A percentile compares a stretch with the other conserved stretches of the same genome.
Conservation (phyloP, 169 alveolate species). For the Fabrea salina region DNA sequence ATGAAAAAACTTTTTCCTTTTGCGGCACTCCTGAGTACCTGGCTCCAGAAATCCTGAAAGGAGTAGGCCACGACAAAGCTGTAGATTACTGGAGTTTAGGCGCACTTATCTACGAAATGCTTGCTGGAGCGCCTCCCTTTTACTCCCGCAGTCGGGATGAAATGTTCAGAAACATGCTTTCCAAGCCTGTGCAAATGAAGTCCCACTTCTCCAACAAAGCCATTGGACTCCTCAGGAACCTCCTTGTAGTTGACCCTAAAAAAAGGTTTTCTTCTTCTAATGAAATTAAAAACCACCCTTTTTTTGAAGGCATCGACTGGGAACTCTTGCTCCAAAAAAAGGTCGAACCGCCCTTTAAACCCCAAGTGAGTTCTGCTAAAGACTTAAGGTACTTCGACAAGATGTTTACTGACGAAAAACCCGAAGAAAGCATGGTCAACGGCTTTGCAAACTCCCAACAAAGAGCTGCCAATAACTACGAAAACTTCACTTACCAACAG, state of each 20-base stretch:
- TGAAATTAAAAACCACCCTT: slow-evolving; percentile 72
- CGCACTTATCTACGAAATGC: slow-evolving; percentile 62
- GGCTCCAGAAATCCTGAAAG: slow-evolving; percentile 81
- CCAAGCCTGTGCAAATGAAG: slow-evolving; percentile 8
- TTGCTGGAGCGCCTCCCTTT: slow-evolving; percentile 37
- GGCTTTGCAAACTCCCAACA: neutral
- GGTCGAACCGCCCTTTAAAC: slow-evolving; percentile 61
- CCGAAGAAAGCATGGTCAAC: neutral
- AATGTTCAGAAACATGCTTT: slow-evolving; percentile 13
- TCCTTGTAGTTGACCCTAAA: slow-evolving; percentile 50
- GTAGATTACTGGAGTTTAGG: slow-evolving; percentile 76
- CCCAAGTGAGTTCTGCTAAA: slow-evolving; percentile 35
- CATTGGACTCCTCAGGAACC: slow-evolving; percentile 12
- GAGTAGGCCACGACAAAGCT: slow-evolving; percentile 45
- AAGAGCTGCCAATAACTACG: neutral
- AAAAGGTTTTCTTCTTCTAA: slow-evolving; percentile 35
- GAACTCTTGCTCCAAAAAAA: slow-evolving; percentile 40
- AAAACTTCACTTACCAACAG: neutral
- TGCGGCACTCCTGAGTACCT: slow-evolving; percentile 86
- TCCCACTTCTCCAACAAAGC: slow-evolving; percentile 31
- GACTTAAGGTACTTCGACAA: slow-evolving; percentile 42
- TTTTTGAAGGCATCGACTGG: slow-evolving; percentile 76
- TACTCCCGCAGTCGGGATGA: slow-evolving; percentile 15
- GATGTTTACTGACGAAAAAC: neutral
- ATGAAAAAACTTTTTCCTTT: slow-evolving; percentile 61